A percentile compares a stretch with the other conserved stretches of the same genome.
These are phyloP conservation scores for Mycena floridula DNA, from an alignment of 768 basidiomycete genomes.

Conservation along the genomic window DNA sequence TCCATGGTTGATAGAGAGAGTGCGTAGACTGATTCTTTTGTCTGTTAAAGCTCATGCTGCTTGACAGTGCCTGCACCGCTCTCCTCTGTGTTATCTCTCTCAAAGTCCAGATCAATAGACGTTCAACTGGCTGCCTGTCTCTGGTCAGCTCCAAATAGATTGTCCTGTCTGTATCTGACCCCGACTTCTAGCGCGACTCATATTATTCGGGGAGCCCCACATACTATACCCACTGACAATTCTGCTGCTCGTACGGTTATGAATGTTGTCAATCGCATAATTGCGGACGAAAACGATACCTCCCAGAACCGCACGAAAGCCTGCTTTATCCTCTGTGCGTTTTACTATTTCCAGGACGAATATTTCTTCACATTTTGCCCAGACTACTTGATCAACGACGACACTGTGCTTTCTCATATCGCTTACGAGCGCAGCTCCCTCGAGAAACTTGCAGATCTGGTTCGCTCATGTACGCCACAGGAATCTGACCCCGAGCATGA, in stretches of 20 bases:
- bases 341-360: neutral
- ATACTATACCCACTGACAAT: slow-evolving; percentile 28
- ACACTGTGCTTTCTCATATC: slow-evolving; percentile 55
- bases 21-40: slow-evolving; percentile 13
- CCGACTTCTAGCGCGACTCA: slow-evolving; percentile 43
- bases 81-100: slow-evolving; percentile 38
- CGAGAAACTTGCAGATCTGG: slow-evolving; percentile 42
- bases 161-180: slow-evolving; percentile 1
- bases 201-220: slow-evolving; percentile 42
- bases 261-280: slow-evolving; percentile 59
- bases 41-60: slow-evolving; percentile 6
- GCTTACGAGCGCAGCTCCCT: slow-evolving; percentile 71
- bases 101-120: slow-evolving; percentile 52
- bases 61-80: slow-evolving; percentile 26
- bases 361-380: neutral
- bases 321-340: slow-evolving; percentile 72
- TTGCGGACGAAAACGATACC: slow-evolving; percentile 31
- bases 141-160: slow-evolving; percentile 37
- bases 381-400: slow-evolving; percentile 70
- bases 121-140: slow-evolving; percentile 67
- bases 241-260: slow-evolving; percentile 53
- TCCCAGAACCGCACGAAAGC: slow-evolving; percentile 50
- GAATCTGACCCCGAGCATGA: slow-evolving; percentile 44
- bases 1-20: slow-evolving; percentile 33
- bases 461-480: slow-evolving; percentile 49